Conservation (phyloP, 176 grass and related monocot genomes). For the Triticum aestivum region DNA sequence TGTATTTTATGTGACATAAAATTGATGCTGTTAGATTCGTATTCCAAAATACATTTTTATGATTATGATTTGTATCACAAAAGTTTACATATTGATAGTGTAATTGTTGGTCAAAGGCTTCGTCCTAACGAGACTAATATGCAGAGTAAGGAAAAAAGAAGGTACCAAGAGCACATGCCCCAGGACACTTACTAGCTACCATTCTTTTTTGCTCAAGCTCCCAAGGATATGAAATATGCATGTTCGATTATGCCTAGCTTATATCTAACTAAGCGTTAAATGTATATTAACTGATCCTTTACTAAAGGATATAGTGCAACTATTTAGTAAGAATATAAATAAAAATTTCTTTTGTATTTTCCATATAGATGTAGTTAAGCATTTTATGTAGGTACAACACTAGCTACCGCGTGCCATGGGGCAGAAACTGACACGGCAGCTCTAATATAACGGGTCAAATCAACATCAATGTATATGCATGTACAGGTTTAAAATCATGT, state of each 20-base stretch:
- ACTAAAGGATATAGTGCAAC: neutral
- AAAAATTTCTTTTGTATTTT: neutral
- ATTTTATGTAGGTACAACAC: neutral
- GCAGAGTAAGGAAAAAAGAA: too few relatives aligned
- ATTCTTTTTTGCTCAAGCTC: neutral
- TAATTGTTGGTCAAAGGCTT: too few relatives aligned
- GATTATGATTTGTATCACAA: too few relatives aligned
- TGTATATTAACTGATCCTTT: neutral
- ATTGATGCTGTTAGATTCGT: too few relatives aligned
- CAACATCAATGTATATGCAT: neutral
- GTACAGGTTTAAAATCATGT: neutral
- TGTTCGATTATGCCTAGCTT: neutral
- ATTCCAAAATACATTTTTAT: too few relatives aligned
- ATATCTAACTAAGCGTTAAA: neutral
- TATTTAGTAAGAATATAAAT: too few relatives aligned
- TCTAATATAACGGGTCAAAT: neutral
- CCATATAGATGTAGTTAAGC: neutral
- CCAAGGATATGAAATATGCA: neutral
- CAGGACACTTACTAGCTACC: neutral
- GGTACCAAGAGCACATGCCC: too few relatives aligned
- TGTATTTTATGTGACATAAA: too few relatives aligned
- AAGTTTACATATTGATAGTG: too few relatives aligned
- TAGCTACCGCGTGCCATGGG: neutral
- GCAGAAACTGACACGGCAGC: neutral
- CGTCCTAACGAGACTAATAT: too few relatives aligned